Base-by-base conservation (phyloP, 2,329 filamentous ascomycete species). In the Colletotrichum theobromicola region DNA sequence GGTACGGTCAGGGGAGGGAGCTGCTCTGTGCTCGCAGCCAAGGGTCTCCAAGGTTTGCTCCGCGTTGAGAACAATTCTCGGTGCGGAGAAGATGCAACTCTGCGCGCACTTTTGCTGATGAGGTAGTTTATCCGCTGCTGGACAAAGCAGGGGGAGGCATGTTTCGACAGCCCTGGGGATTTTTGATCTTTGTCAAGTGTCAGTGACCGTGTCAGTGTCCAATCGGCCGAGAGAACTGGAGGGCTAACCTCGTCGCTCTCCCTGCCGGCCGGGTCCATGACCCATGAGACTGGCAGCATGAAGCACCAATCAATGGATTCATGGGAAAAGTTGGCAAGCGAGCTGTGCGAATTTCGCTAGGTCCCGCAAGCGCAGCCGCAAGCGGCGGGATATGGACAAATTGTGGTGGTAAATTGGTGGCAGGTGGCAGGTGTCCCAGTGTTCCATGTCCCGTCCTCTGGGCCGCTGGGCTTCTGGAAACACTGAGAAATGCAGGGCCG, bases 11-110 rank as follows among this genome's bases (percentile, higher is more conserved):
- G 42, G 42, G 10, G 21, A 18, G 21, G 42, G 42, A 21, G 42
- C 42, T 46, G 42, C n/a, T 21, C 42, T 46, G 42, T 46, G 55
- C 28, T 28, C 64, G n/a, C n/a, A 53, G 57, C 63, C 69, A 70
- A 68, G 70, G 73, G 73, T 74, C 61, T 62, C 68, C 69, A 60
- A 58, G 46, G 53, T 42, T 65, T 60, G 30, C 73, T 68, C 70
- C 69, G 35, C 64, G 64, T 73, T 32, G 37, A 73, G 64, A 60
- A 65, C 46, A 66, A 66, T 60, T 69, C 64, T 62, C 26, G 70
- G 37, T 68, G 73, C 64, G 70, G 73, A 74, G 72, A 74, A 63
- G 62, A 74, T 74, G 68, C 62, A 26, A 72, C 72, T 67, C 53
- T 67, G 64, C 35, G 35, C 37, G 58, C 42, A 74, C 61, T 65